These are phyloP conservation scores for Nicotiana benthamiana DNA, from an alignment of 257 asterid species.

Conservation along the genomic window DNA sequence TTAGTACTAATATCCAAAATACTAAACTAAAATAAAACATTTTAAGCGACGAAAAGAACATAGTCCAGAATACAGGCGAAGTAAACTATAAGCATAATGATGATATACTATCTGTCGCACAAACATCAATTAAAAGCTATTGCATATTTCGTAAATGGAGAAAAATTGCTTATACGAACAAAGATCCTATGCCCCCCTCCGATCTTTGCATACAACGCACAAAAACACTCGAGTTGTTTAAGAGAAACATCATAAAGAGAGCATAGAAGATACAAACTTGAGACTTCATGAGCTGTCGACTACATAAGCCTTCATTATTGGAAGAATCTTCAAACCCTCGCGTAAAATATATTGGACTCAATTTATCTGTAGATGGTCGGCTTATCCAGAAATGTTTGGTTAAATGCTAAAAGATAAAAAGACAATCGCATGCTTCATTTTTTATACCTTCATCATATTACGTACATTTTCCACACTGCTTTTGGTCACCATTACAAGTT, in stretches of 20 bases:
- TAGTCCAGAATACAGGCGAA: not conserved
- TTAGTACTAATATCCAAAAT: not conserved
- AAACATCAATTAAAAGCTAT: too few relatives aligned
- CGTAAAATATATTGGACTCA: not conserved
- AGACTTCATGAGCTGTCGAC: not conserved
- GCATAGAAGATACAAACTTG: not conserved
- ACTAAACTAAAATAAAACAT: not conserved
- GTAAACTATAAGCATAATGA: not conserved
- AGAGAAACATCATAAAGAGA: not conserved
- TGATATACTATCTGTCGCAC: not conserved
- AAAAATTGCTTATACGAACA: too few relatives aligned
- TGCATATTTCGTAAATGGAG: too few relatives aligned
- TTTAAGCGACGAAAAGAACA: not conserved
- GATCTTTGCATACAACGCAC: not conserved
- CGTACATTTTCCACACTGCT: not conserved
- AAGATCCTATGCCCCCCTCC: too few relatives aligned
- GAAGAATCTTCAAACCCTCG: not conserved
- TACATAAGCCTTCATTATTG: not conserved
- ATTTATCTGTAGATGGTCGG: not conserved
- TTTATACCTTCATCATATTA: not conserved
- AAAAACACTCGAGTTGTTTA: not conserved
- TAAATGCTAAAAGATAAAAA: not conserved
- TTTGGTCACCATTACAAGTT: not conserved
- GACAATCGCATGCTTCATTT: too few relatives aligned
- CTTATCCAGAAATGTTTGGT: not conserved